Evolutionary conservation across 257 asterid species (phyloP).

Genomic region (Nicotiana obtusifolia): DNA sequence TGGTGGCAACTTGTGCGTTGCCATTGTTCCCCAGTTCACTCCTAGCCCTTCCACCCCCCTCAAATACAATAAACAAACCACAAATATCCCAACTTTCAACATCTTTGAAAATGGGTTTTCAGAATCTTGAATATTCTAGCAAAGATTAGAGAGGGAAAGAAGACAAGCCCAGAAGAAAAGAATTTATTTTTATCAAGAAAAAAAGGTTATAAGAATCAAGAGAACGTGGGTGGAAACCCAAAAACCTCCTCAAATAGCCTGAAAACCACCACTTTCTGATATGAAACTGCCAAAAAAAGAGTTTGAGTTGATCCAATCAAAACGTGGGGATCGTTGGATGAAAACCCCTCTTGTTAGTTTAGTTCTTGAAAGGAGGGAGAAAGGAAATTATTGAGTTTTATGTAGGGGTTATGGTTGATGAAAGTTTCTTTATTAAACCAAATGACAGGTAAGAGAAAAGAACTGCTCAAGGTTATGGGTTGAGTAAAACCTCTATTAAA

Average conservation of each 20-base stretch:
- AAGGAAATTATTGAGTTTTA: not conserved
- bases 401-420: not conserved
- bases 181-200: not conserved
- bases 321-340: not conserved
- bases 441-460: not conserved
- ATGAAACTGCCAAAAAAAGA: not conserved
- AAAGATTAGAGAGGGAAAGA: not conserved
- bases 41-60: slow-evolving; percentile 40
- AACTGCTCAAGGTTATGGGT: not conserved
- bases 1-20: slow-evolving; percentile 58
- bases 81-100: not conserved
- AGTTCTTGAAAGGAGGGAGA: not conserved
- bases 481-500: too few relatives aligned
- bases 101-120: not conserved
- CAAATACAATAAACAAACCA: not conserved
- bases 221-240: not conserved
- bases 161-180: not conserved
- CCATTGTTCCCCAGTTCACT: slow-evolving; percentile 86
- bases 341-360: not conserved
- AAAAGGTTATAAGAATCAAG: not conserved
- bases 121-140: too few relatives aligned
- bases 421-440: not conserved
- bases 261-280: not conserved
- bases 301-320: not conserved
- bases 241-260: not conserved